Percentiles rank a stretch among this genome's conserved stretches.
Conservation (phyloP, 2,329 filamentous ascomycete genomes). For the Blastomyces emzantsi region DNA sequence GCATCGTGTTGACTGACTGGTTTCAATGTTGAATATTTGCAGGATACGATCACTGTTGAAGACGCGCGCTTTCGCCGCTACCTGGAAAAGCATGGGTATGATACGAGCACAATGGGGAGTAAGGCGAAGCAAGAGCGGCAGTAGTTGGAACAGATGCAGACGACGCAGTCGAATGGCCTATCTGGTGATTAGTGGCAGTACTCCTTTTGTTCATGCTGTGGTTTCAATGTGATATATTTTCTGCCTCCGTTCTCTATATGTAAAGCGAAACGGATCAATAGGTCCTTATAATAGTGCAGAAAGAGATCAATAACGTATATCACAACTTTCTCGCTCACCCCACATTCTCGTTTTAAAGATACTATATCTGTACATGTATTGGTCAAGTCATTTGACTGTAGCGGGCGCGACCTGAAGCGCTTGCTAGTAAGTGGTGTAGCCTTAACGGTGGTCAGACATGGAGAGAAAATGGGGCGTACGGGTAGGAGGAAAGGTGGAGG, state of each 20-base stretch:
- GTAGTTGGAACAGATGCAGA: not conserved
- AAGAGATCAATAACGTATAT: too few species aligned
- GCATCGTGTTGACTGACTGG: conserved; percentile 19
- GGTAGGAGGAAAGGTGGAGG: not conserved
- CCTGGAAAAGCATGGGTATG: conserved; percentile 65
- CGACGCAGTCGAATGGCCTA: too few species aligned
- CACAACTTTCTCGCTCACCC: too few species aligned
- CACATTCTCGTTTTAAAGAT: too few species aligned
- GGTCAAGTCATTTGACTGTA: too few species aligned
- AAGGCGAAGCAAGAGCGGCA: conserved; percentile 11
- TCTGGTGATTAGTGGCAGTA: not conserved
- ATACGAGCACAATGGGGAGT: conserved; percentile 52
- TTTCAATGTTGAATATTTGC: not conserved
- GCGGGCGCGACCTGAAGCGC: too few species aligned
- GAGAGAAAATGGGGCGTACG: not conserved
- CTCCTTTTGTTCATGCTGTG: not conserved
- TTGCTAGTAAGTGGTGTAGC: too few species aligned
- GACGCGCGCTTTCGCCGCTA: conserved; percentile 67
- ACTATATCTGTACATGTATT: too few species aligned
- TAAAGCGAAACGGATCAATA: too few species aligned
- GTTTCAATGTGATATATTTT: too few species aligned
- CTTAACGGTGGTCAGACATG: not conserved
- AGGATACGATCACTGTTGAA: conserved; percentile 75
- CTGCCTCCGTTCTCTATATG: too few species aligned
- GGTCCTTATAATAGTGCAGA: too few species aligned